Conservation (phyloP, 495 filamentous ascomycete genomes). For the Podospora fimiseda region DNA sequence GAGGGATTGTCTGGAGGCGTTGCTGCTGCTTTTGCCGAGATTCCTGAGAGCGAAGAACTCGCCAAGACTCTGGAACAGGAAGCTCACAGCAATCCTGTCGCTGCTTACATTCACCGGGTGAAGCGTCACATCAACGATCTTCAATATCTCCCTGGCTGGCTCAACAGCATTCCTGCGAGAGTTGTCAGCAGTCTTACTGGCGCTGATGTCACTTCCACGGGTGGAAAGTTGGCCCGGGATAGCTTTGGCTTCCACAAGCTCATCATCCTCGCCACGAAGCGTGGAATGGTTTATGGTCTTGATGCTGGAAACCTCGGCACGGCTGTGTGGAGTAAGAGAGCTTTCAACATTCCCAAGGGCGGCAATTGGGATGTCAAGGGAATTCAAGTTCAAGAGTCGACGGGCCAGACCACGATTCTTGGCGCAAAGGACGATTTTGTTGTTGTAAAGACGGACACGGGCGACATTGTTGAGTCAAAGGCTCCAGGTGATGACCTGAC, state of each 20-base stretch:
- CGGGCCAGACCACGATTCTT: constrained; percentile 53
- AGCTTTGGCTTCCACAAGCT: constrained; percentile 85
- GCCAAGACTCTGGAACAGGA: constrained; percentile 78
- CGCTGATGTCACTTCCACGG: constrained; percentile 37
- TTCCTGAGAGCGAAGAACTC: constrained; percentile 62
- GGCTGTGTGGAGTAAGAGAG: constrained; percentile 66
- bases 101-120: constrained; percentile 82
- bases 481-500: constrained; percentile 28
- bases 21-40: constrained; percentile 73
- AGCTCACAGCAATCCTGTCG: constrained; percentile 67
- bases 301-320: constrained; percentile 68
- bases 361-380: constrained; percentile 61
- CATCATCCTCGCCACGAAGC: constrained; percentile 70
- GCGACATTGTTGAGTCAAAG: constrained; percentile 43
- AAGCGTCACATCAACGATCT: constrained; percentile 77
- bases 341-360: constrained; percentile 46
- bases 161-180: constrained; percentile 57
- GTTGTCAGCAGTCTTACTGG: constrained; percentile 64
- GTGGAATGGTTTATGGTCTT: constrained; percentile 71
- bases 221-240: constrained; percentile 57
- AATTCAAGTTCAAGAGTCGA: constrained; percentile 50
- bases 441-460: constrained; percentile 51
- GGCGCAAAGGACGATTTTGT: constrained; percentile 52
- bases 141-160: constrained; percentile 67
- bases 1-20: constrained; percentile 73